phyloP scores from a whole-genome alignment of 495 filamentous ascomycete genomes.

The Aspergillus ostianus region DNA sequence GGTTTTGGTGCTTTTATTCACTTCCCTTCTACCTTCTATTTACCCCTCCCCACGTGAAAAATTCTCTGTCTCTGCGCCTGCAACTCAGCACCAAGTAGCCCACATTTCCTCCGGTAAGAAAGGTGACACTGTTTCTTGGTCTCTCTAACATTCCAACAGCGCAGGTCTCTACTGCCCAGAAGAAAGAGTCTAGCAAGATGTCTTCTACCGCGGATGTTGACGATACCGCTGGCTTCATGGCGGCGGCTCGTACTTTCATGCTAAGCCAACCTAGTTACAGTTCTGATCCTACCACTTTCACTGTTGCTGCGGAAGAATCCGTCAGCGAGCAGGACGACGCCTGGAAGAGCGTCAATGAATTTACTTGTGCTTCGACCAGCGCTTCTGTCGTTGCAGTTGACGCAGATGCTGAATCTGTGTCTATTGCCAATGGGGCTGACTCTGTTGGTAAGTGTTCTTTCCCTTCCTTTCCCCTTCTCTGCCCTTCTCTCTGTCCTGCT shows the following conservation, averaged over 20 bases:
- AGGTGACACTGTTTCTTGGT: no score
- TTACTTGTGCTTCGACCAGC: neutral
- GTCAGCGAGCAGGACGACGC: slow-evolving; percentile 4
- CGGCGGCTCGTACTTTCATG: slow-evolving; percentile 22
- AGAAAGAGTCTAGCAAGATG: slow-evolving; percentile 10
- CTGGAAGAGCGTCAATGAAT: neutral
- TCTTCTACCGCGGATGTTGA: slow-evolving; percentile 20
- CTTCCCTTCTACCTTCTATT: neutral
- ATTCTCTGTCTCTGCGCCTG: neutral
- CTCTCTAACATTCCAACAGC: neutral
- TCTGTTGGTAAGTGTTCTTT: neutral
- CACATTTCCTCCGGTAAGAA: no score
- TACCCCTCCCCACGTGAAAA: neutral
- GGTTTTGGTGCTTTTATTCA: neutral
- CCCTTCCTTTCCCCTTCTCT: no score
- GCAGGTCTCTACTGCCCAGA: neutral
- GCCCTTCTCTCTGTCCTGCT: no score
- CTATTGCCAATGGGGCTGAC: neutral
- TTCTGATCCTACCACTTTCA: neutral
- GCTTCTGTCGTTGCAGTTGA: neutral
- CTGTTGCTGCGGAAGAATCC: slow-evolving; percentile 5
- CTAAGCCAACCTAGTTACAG: slow-evolving; percentile 6
- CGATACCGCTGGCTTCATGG: slow-evolving; percentile 28
- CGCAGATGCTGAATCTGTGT: neutral
- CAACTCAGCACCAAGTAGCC: no score